Evolutionary conservation across 768 basidiomycete species (phyloP).

Genomic region (Agaricus bisporus): DNA sequence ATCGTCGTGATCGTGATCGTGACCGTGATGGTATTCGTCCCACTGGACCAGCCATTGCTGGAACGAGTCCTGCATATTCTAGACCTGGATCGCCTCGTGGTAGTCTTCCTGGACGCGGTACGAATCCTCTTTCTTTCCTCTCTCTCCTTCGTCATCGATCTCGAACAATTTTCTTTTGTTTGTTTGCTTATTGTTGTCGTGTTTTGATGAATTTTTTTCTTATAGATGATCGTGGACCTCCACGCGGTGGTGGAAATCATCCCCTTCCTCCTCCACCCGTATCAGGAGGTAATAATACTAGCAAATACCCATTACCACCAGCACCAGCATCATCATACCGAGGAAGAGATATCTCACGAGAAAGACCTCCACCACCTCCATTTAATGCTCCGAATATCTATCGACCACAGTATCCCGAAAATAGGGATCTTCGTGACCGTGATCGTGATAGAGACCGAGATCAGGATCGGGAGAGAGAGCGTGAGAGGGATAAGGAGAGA

Average conservation of each 20-base stretch:
- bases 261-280: neutral
- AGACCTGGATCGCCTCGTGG: neutral
- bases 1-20: neutral
- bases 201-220: too few relatives aligned
- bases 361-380: slow-evolving; percentile 21
- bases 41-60: neutral
- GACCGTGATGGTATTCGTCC: neutral
- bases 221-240: neutral
- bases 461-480: neutral
- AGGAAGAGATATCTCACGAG: slow-evolving; percentile 23
- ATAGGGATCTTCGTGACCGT: slow-evolving; percentile 29
- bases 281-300: neutral
- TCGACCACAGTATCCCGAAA: slow-evolving; percentile 34
- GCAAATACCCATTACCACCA: slow-evolving; percentile 3
- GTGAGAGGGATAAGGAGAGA: neutral
- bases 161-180: too few relatives aligned
- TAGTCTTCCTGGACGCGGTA: neutral
- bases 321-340: slow-evolving; percentile 1
- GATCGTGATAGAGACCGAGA: slow-evolving; percentile 22
- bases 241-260: neutral
- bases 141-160: too few relatives aligned
- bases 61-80: neutral
- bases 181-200: too few relatives aligned
- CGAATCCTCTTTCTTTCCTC: neutral
- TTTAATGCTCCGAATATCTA: slow-evolving; percentile 19